Conservation (phyloP, 805 yeast species). For the Cyberlindnera xylosilytica region DNA sequence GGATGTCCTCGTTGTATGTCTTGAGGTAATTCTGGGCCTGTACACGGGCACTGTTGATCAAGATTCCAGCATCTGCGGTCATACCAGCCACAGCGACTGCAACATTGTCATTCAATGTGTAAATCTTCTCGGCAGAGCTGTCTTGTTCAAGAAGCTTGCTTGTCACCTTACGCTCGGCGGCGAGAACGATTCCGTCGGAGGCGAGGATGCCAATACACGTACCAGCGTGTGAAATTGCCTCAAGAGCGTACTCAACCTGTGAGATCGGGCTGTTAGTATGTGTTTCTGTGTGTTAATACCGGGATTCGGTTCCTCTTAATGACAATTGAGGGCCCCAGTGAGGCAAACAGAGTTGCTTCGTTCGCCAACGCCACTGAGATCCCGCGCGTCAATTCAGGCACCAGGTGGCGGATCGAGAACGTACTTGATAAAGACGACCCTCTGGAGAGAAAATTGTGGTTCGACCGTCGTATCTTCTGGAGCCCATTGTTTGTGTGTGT, state of each 20-base stretch:
- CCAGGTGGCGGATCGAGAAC: constrained; percentile 21
- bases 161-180: constrained; percentile 95
- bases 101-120: constrained; percentile 76
- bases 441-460: constrained; percentile 99
- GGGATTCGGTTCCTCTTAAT: too few species aligned
- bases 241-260: constrained; percentile 90
- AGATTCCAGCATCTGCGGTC: constrained; percentile 93
- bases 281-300: too few species aligned
- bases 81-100: constrained; percentile 97
- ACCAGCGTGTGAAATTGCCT: constrained; percentile 96
- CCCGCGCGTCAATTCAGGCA: neutral
- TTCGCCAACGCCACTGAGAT: constrained; percentile 1
- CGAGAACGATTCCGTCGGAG: constrained; percentile 85
- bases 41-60: constrained; percentile 83
- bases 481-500: constrained; percentile 43
- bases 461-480: constrained; percentile 98
- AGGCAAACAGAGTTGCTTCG: too few species aligned
- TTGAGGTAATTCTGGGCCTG: constrained; percentile 82
- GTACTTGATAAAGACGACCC: constrained; percentile 90
- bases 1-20: constrained; percentile 87
- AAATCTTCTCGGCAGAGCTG: constrained; percentile 88
- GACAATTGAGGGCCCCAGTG: too few species aligned
- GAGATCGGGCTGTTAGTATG: constrained; percentile 6
- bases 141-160: constrained; percentile 92
- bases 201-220: constrained; percentile 93